Conservation (phyloP, 805 yeast species). For the Metschnikowia amazonensis region DNA sequence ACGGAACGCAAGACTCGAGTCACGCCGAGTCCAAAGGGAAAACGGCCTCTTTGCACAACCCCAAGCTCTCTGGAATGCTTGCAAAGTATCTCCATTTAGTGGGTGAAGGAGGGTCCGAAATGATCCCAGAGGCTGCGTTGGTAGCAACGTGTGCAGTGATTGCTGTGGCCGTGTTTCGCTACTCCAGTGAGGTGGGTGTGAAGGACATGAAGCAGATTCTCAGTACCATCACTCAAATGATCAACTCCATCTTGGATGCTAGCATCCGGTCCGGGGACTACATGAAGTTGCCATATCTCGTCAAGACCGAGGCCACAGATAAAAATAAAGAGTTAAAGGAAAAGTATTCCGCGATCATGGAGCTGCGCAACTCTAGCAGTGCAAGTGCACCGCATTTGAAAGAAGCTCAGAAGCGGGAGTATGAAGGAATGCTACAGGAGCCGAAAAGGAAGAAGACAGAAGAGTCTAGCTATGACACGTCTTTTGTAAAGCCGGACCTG, state of each 20-base stretch:
- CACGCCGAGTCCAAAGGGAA: not conserved
- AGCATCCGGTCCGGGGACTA: conserved; percentile 13
- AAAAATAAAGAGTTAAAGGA: not conserved
- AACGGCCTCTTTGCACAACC: conserved; percentile 21
- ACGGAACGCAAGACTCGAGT: not conserved
- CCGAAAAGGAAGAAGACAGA: not conserved
- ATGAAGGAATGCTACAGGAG: not conserved
- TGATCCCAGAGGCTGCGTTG: conserved; percentile 29
- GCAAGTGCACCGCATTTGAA: not conserved
- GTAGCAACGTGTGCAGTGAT: conserved; percentile 24
- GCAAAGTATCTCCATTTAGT: conserved; percentile 36
- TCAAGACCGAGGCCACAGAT: conserved; percentile 4
- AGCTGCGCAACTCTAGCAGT: not conserved
- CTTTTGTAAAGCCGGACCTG: not conserved
- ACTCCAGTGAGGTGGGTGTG: conserved; percentile 5
- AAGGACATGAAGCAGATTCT: conserved; percentile 7
- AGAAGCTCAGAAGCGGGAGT: not conserved
- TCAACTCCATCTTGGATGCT: conserved; percentile 12
- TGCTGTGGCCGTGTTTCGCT: conserved; percentile 16
- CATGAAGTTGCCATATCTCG: conserved; percentile 13
- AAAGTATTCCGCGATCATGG: conserved; percentile 1
- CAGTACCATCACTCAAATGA: conserved; percentile 10
- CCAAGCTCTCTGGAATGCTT: conserved; percentile 23
- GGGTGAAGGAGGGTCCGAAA: conserved; percentile 30
- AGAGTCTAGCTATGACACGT: not conserved